Base-by-base conservation (phyloP, 768 basidiomycete genomes). In the Lyophyllum decastes region DNA sequence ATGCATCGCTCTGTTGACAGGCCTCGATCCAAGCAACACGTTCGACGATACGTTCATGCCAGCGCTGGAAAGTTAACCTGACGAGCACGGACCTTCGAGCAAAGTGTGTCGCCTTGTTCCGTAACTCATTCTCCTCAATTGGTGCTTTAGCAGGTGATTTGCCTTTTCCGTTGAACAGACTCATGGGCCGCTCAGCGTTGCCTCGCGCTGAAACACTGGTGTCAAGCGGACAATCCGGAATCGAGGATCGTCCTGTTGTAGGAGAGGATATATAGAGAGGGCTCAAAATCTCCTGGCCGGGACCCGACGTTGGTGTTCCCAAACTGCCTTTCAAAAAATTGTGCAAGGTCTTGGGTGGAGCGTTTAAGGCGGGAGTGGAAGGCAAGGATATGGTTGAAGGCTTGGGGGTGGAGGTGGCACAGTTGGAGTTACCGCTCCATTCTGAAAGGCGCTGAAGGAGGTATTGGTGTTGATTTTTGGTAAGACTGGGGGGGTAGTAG, bases 21-120 rank as follows among this genome's bases (percentile, higher is more conserved):
- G 89, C 89, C 49, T 88, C 85, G 4, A 78, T 64, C 80, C 84
- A 90, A n/a, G 77, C 81, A 35, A 71, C 77, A 52, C 76, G 74
- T 33, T 82, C 80, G 1, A 70, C 70, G 9, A 78, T 61, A 46
- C 75, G 75, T 59, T 78, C 69, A 61, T 76, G 66, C 87, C 87
- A 88, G 35, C 58, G 66, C 44, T 64, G 63, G 57, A 84, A 82
- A 34, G 64, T 72, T 34, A 69, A 63, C 59, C 74, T 79, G 34
- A 86, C 76, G 26, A 78, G 53, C 22, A 65, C 57, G 25, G 78
- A 70, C 53, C 71, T 74, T 46, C 72, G 74, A 21, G 67, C 69
- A 64, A 86, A 86, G 2, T 66, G 65, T 17, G 75, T 49, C 7
- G 81, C 82, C 53, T 69, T 75, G 52, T 70, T 72, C 56, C 78